These are phyloP conservation scores for Oenanthe javanica DNA, from an alignment of 140 eudicot genomes.

Conservation along the genomic window DNA sequence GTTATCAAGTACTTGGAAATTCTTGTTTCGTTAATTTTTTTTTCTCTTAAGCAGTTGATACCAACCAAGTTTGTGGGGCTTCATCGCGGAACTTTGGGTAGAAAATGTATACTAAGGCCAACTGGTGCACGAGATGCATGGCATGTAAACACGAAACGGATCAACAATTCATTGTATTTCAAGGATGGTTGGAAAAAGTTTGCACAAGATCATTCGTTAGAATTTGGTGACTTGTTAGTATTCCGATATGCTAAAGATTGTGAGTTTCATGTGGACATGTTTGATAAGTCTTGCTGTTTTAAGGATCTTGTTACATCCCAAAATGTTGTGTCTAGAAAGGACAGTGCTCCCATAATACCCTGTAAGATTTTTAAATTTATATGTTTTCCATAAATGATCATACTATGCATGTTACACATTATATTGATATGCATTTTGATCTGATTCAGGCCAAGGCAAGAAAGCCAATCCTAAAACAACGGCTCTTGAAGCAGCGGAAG, in stretches of 20 bases:
- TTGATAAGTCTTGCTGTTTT: not conserved
- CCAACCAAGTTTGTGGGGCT: not conserved
- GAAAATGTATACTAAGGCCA: not conserved
- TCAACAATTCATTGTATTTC: not conserved
- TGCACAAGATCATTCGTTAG: not conserved
- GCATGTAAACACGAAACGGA: not conserved
- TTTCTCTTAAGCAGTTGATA: not conserved
- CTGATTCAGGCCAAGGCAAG: not conserved
- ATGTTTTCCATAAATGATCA: not conserved
- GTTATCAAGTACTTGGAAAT: not conserved
- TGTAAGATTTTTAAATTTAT: not conserved
- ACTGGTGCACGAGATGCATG: not conserved
- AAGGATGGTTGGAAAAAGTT: not conserved
- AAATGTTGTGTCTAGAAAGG: not conserved
- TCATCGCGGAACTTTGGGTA: not conserved
- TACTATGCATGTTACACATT: not conserved
- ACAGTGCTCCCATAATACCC: not conserved
- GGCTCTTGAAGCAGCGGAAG: not conserved
- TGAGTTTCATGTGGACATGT: not conserved
- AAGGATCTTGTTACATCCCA: not conserved
- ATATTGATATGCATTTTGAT: not conserved
- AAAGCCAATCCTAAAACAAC: not conserved
- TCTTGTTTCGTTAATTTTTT: not conserved
- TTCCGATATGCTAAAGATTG: not conserved
- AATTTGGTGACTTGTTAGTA: not conserved